A percentile compares a stretch with the other conserved stretches of the same genome.
phyloP scores from a whole-genome alignment of 2,329 filamentous ascomycete genomes.

The Colletotrichum costaricense region DNA sequence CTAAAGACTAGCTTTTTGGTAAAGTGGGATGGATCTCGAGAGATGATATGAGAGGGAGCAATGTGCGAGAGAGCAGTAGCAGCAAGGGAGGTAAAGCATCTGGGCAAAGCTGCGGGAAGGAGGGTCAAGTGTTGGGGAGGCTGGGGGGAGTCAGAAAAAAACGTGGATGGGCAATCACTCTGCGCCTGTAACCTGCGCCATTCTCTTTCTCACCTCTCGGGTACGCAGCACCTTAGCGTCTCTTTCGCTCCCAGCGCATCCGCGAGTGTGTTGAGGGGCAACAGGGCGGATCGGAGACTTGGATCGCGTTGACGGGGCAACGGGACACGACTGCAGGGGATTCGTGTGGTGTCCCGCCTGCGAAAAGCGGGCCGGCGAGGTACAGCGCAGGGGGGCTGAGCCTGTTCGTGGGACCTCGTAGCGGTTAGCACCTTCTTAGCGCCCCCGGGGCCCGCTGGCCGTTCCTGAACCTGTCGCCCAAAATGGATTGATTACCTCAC shows the following conservation, averaged over 20 bases:
- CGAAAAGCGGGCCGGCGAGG: neutral
- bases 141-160: neutral
- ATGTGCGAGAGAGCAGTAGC: neutral
- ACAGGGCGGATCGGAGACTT: conserved; percentile 34
- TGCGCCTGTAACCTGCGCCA: neutral
- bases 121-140: conserved; percentile 2
- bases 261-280: conserved; percentile 35
- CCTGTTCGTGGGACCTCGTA: conserved; percentile 9
- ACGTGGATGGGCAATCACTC: neutral
- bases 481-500: neutral
- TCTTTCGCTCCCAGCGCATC: conserved; percentile 20
- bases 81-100: neutral
- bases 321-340: neutral
- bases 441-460: neutral
- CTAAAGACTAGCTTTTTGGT: neutral
- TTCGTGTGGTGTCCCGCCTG: conserved; percentile 10
- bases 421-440: conserved; percentile 1
- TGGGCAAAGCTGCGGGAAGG: neutral
- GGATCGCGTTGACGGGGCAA: conserved; percentile 24
- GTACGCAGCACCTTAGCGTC: too few relatives aligned
- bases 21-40: conserved; percentile 17
- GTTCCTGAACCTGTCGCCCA: conserved; percentile 8
- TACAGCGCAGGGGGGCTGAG: neutral
- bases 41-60: neutral
- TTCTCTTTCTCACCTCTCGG: neutral